Base-by-base conservation (phyloP, 2,329 filamentous ascomycete species). In the Aureobasidium vineae region DNA sequence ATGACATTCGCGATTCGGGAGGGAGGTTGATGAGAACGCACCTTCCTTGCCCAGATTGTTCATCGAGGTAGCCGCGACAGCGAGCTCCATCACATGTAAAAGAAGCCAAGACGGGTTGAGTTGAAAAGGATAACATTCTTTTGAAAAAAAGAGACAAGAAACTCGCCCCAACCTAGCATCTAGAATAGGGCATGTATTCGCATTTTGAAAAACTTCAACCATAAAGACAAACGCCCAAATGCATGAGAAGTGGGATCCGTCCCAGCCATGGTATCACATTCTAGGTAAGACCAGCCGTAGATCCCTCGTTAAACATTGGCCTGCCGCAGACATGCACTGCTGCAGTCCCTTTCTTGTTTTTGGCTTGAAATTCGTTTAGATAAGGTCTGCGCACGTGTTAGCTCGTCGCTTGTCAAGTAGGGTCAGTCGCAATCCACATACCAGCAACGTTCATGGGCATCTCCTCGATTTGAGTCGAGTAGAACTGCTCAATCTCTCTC, bases 391-490 rank as follows among this genome's bases (percentile, higher is more conserved):
- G 43, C 28, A 36, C 13, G 33, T 45, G 64, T 70, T 52, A 69
- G 69, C 50, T 28, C 5, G 1, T 5, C 87, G 15, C 88, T 91
- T 73, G 89, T 77, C 15, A 88, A 88, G 28, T 31, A 52, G 21
- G n/a, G 65, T n/a, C 23, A 33, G 33, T 45, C 28, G 13, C 13
- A 40, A 21, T 53, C 52, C 56, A 80, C 84, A 77, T 82, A 85
- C 83, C 84, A 77, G 86, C 85, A 80, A 89, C 87, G 81, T 89
- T 89, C 95, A 99, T 98, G 78, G 95, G 95, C 95, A 99, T 99
- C 88, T 99, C 95, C 84, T 99, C 95, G 74, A 99, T 98, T 85
- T 99, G 95, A 81, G 95, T 99, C 88, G 92, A 97, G 90, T 99
- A 99, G 88, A 98, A 99, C 85, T 97, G 92, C 83, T 99, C 95